Conservation (phyloP, 768 basidiomycete species). For the Nevesoporus exiguus region DNA sequence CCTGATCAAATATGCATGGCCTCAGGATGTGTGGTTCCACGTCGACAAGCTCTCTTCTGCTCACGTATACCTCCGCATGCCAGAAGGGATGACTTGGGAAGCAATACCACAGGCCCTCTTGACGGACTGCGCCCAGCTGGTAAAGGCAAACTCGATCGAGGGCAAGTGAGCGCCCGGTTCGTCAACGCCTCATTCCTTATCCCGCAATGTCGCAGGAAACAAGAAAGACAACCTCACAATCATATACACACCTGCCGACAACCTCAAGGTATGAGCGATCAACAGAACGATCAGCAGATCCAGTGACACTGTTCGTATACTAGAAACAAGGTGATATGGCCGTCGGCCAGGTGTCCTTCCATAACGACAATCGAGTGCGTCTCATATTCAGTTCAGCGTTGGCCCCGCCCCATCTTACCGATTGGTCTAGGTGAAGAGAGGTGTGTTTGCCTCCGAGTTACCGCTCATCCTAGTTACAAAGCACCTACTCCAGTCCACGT, state of each 20-base stretch:
- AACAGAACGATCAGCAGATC: not conserved
- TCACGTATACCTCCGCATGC: constrained; percentile 93
- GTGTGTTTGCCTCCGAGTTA: constrained; percentile 34
- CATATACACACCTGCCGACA: constrained; percentile 91
- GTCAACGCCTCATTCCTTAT: not conserved
- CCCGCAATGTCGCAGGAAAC: constrained; percentile 59
- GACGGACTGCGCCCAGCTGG: constrained; percentile 87
- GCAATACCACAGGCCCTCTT: constrained; percentile 76
- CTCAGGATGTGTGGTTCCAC: constrained; percentile 91
- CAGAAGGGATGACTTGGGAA: constrained; percentile 82
- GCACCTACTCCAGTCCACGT: constrained; percentile 57
- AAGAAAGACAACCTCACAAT: constrained; percentile 92
- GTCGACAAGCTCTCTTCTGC: constrained; percentile 98
- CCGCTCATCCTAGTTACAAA: not conserved
- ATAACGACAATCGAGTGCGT: constrained; percentile 79
- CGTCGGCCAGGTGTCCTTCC: constrained; percentile 93
- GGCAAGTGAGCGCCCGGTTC: constrained; percentile 36
- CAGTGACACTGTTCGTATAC: not conserved
- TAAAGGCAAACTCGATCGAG: constrained; percentile 97
- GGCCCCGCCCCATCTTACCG: not conserved
- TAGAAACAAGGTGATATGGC: constrained; percentile 99
- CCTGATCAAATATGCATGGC: constrained; percentile 88
- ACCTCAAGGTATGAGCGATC: constrained; percentile 68
- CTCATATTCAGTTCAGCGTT: not conserved
- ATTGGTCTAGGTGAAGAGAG: constrained; percentile 66